Percentiles rank a stretch among this genome's conserved stretches.
Evolutionary conservation across 805 yeast genomes (phyloP).

Genomic region (Tetrapisispora arboricola): DNA sequence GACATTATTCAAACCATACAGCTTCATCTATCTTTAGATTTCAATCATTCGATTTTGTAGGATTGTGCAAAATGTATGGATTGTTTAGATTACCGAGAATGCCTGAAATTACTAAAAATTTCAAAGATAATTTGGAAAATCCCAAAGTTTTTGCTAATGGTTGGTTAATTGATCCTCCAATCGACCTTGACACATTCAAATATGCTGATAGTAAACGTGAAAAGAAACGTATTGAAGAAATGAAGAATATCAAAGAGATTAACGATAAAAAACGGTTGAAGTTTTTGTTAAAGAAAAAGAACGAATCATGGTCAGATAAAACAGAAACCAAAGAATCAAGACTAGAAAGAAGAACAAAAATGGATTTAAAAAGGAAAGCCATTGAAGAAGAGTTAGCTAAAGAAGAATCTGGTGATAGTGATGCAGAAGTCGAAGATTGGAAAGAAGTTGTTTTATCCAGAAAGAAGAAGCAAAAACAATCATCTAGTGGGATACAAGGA

Average conservation of each 20-base stretch:
- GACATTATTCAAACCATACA: constrained; percentile 78
- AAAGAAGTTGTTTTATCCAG: constrained; percentile 57
- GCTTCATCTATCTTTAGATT: constrained; percentile 82
- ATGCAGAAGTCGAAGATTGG: constrained; percentile 63
- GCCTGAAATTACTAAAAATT: constrained; percentile 69
- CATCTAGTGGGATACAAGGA: constrained; percentile 37
- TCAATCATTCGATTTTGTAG: constrained; percentile 57
- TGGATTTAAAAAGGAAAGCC: constrained; percentile 45
- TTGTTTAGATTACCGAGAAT: constrained; percentile 77
- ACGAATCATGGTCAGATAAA: constrained; percentile 76
- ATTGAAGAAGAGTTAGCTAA: constrained; percentile 40
- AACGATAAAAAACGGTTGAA: constrained; percentile 31
- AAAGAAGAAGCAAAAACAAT: constrained; percentile 48
- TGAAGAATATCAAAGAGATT: constrained; percentile 36
- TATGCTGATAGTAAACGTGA: constrained; percentile 63
- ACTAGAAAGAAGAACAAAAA: constrained; percentile 54
- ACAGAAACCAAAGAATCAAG: constrained; percentile 50
- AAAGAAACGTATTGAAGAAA: constrained; percentile 40
- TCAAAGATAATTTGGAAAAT: constrained; percentile 39
- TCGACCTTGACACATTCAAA: constrained; percentile 58
- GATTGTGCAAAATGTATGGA: constrained; percentile 68
- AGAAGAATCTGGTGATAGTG: constrained; percentile 31
- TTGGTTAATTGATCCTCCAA: constrained; percentile 49
- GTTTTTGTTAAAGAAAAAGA: constrained; percentile 39
- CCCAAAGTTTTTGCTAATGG: constrained; percentile 39